phyloP scores from a whole-genome alignment of 345 rosid species.

The Sisymbrium irio region DNA sequence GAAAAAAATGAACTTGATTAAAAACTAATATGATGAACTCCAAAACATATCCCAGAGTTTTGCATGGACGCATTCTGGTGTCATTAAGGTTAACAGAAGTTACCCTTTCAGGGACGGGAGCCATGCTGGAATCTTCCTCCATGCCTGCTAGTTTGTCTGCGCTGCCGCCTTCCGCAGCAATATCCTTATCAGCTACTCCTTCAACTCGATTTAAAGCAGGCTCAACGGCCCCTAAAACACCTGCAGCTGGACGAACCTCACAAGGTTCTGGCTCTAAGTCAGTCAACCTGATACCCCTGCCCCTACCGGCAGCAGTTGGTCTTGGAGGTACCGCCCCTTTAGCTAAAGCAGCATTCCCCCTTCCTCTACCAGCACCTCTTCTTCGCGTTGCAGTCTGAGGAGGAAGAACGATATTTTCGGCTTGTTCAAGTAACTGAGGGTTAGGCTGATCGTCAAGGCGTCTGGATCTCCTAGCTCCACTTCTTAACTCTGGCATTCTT shows the following conservation, averaged over 20 bases:
- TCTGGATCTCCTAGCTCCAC: conserved; percentile 94
- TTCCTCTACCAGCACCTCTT: conserved; percentile 94
- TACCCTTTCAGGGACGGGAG: conserved; percentile 94
- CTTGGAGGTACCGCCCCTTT: conserved; percentile 60
- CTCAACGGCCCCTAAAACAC: conserved; percentile 60
- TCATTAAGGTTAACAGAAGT: conserved; percentile 12
- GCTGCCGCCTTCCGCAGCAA: conserved; percentile 77
- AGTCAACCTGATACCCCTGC: conserved; percentile 79
- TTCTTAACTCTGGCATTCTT: conserved; percentile 98
- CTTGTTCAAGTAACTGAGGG: conserved; percentile 64
- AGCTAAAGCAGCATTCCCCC: conserved; percentile 90
- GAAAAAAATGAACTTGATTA: neutral
- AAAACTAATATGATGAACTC: neutral
- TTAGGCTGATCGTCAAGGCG: conserved; percentile 86
- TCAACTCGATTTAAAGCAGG: conserved; percentile 65
- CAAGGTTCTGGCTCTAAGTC: conserved; percentile 89
- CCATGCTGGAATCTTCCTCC: conserved; percentile 77
- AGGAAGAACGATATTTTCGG: conserved; percentile 66
- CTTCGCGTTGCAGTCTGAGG: conserved; percentile 77
- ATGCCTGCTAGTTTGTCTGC: conserved; percentile 67
- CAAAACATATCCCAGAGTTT: neutral
- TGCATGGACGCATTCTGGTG: neutral
- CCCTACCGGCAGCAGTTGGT: conserved; percentile 83
- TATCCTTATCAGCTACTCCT: conserved; percentile 77
- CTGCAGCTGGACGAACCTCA: conserved; percentile 58